phyloP scores from a whole-genome alignment of 805 yeast genomes.

The Ogataea glucozyma region DNA sequence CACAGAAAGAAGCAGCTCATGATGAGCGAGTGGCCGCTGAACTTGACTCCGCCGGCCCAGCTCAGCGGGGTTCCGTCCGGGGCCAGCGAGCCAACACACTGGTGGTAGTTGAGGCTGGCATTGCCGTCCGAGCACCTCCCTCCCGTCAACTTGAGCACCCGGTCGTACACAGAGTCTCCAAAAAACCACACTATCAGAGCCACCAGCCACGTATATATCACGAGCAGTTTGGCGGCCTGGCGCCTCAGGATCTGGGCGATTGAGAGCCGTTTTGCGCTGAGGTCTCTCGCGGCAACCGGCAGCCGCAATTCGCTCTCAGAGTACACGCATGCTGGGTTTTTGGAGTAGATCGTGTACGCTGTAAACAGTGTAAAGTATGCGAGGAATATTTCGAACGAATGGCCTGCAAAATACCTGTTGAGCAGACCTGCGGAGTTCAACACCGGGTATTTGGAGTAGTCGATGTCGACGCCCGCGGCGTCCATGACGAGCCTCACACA shows the following conservation, averaged over 20 bases:
- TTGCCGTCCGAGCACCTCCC: slow-evolving; percentile 38
- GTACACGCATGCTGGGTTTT: slow-evolving; percentile 8
- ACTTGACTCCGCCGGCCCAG: slow-evolving; percentile 43
- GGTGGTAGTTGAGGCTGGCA: slow-evolving; percentile 20
- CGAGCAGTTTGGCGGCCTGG: slow-evolving; percentile 24
- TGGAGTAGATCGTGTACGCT: slow-evolving; percentile 14
- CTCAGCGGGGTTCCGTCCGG: slow-evolving; percentile 18
- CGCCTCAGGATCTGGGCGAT: slow-evolving; percentile 8
- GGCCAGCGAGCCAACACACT: slow-evolving; percentile 19
- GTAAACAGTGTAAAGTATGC: slow-evolving; percentile 9
- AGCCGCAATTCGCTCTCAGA: slow-evolving; percentile 1
- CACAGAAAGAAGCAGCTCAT: slow-evolving; percentile 37
- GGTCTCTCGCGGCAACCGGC: neutral
- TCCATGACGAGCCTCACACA: slow-evolving; percentile 7
- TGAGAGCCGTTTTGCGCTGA: neutral
- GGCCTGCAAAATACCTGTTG: slow-evolving; percentile 32
- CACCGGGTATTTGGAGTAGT: slow-evolving; percentile 15
- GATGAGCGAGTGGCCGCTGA: slow-evolving; percentile 45
- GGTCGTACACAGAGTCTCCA: slow-evolving; percentile 36
- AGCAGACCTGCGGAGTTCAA: slow-evolving; percentile 28
- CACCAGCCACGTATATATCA: slow-evolving; percentile 25
- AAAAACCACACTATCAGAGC: slow-evolving; percentile 35
- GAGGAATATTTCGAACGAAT: slow-evolving; percentile 31
- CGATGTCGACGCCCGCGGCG: slow-evolving; percentile 1
- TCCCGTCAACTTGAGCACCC: slow-evolving; percentile 38